Conservation (phyloP, 495 filamentous ascomycete genomes). For the Penicillium angulare region DNA sequence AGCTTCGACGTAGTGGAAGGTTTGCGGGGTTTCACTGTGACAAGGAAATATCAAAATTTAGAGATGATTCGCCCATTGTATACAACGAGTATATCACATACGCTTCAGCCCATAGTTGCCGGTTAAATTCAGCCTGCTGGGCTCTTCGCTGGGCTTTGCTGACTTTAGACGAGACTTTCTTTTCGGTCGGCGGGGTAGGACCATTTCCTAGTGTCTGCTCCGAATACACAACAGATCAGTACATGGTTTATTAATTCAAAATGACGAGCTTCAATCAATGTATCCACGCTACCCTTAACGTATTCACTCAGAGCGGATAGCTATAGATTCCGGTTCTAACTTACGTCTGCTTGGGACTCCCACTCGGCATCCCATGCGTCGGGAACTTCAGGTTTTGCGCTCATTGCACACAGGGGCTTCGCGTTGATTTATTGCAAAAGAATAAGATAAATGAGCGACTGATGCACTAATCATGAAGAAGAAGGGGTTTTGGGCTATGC, state of each 20-base stretch:
- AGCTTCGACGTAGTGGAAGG: conserved; percentile 70
- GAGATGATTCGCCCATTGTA: neutral
- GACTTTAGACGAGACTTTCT: conserved; percentile 53
- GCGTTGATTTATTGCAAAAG: no score
- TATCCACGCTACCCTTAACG: no score
- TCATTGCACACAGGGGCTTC: conserved; percentile 38
- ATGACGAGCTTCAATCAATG: neutral
- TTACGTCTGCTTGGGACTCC: conserved; percentile 74
- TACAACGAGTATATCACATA: conserved; percentile 47
- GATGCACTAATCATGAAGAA: no score
- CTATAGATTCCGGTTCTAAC: conserved; percentile 8
- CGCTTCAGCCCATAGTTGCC: conserved; percentile 86
- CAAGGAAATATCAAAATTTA: neutral
- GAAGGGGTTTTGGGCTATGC: no score
- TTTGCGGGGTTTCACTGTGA: conserved; percentile 59
- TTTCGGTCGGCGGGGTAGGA: conserved; percentile 37
- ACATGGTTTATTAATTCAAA: neutral
- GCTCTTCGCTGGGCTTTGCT: conserved; percentile 76
- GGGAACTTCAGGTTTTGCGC: conserved; percentile 53
- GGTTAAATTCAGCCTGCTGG: conserved; percentile 77
- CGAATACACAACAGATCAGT: conserved; percentile 10
- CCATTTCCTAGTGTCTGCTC: conserved; percentile 40
- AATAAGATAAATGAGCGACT: neutral
- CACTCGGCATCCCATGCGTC: conserved; percentile 94
- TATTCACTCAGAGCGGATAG: no score